phyloP scores from a whole-genome alignment of 345 rosid genomes.

The Geranium brycei region DNA sequence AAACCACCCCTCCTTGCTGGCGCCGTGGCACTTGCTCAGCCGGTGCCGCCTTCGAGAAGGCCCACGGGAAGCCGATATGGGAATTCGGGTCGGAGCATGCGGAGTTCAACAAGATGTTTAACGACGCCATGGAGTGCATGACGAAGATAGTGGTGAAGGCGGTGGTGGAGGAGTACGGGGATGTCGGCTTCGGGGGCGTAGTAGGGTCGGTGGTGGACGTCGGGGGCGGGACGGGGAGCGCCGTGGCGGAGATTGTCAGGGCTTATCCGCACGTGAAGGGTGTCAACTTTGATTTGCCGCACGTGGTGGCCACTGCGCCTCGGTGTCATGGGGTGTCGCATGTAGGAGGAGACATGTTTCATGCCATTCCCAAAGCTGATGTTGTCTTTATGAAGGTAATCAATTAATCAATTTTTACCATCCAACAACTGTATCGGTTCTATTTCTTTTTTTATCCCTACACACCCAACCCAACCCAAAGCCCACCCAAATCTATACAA shows the following conservation, averaged over 20 bases:
- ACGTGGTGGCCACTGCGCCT: slow-evolving; percentile 15
- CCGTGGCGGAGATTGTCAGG: slow-evolving; percentile 9
- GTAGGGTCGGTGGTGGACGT: slow-evolving; percentile 11
- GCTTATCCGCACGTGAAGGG: slow-evolving; percentile 9
- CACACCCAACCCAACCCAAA: too few species aligned
- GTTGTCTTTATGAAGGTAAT: slow-evolving; percentile 15
- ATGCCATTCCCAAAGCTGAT: slow-evolving; percentile 17
- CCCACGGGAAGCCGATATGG: slow-evolving; percentile 9
- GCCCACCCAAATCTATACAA: too few species aligned
- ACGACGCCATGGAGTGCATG: slow-evolving; percentile 13
- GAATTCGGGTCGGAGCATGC: slow-evolving; percentile 7
- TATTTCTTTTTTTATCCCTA: too few species aligned
- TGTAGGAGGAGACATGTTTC: slow-evolving; percentile 18
- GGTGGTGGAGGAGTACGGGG: slow-evolving; percentile 1
- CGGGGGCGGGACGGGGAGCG: slow-evolving; percentile 16
- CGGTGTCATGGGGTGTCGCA: slow-evolving; percentile 9
- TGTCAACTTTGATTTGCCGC: slow-evolving; percentile 17
- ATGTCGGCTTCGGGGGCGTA: slow-evolving; percentile 2
- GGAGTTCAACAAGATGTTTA: slow-evolving; percentile 5
- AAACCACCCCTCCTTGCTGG: slow-evolving; percentile 12
- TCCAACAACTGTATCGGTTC: too few species aligned
- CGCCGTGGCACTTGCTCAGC: slow-evolving; percentile 20
- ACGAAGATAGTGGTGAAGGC: slow-evolving; percentile 8
- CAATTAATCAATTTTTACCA: too few species aligned
- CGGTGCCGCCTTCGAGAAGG: slow-evolving; percentile 12